A percentile compares a stretch with the other conserved stretches of the same genome.
Evolutionary conservation across 805 yeast species (phyloP).

Genomic region (Hanseniaspora valbyensis): DNA sequence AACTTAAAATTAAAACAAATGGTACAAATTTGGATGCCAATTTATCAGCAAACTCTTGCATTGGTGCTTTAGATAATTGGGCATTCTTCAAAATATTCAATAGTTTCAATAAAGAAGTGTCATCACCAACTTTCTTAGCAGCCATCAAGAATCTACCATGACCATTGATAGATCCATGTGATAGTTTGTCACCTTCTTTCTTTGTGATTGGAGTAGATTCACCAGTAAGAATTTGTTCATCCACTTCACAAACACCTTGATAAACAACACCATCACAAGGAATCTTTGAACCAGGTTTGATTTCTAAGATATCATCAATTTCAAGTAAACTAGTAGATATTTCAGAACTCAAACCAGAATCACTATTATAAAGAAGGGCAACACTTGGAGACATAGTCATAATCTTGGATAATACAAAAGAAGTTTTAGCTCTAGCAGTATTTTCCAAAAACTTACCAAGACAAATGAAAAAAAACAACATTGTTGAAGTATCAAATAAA

Average conservation of each 20-base stretch:
- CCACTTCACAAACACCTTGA: conserved; percentile 69
- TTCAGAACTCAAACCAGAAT: conserved; percentile 24
- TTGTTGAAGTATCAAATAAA: conserved; percentile 74
- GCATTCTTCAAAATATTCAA: conserved; percentile 80
- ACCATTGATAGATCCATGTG: conserved; percentile 89
- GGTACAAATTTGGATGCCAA: conserved; percentile 84
- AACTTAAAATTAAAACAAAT: conserved; percentile 48
- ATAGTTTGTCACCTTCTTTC: conserved; percentile 46
- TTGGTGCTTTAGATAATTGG: conserved; percentile 79
- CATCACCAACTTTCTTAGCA: conserved; percentile 64
- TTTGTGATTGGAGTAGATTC: conserved; percentile 73
- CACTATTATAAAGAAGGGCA: conserved; percentile 49
- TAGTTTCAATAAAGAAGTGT: conserved; percentile 78
- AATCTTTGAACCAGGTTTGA: conserved; percentile 75
- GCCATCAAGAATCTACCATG: conserved; percentile 56
- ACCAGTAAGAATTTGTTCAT: conserved; percentile 87
- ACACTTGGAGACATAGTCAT: conserved; percentile 69
- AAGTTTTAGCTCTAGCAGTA: conserved; percentile 86
- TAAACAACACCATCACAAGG: conserved; percentile 86
- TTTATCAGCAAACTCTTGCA: conserved; percentile 77
- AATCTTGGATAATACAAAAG: conserved; percentile 72
- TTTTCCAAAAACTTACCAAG: conserved; percentile 88
- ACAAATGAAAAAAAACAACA: conserved; percentile 74
- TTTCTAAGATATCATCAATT: conserved; percentile 59
- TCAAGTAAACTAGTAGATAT: conserved; percentile 74